Conservation (phyloP, 2,329 filamentous ascomycete species). For the Fonsecaea multimorphosa region DNA sequence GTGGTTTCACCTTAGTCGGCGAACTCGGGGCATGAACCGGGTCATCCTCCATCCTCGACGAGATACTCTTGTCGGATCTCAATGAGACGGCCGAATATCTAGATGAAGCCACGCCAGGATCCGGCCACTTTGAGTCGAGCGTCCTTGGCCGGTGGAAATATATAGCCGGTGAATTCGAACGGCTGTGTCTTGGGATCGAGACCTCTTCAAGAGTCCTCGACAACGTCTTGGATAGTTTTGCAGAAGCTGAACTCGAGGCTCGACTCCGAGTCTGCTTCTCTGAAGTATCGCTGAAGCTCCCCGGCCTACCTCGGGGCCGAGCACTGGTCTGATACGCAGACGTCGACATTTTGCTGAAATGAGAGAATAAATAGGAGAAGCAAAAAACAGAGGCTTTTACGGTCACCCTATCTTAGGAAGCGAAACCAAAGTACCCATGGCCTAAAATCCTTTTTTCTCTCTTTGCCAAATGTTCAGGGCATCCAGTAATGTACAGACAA, state of each 20-base stretch:
- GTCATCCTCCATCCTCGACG: conserved; percentile 13
- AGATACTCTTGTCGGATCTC: conserved; percentile 13
- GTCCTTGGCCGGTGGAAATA: conserved; percentile 28
- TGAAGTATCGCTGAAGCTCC: conserved; percentile 26
- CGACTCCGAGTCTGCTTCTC: conserved; percentile 32
- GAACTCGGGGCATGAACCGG: conserved; percentile 6
- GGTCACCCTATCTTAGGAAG: not conserved
- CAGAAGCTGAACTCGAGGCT: conserved; percentile 34
- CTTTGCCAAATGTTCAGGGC: conserved; percentile 7
- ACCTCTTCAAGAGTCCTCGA: conserved; percentile 35
- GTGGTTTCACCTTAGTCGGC: conserved; percentile 16
- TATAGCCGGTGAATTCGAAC: conserved; percentile 30
- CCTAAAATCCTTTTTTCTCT: not conserved
- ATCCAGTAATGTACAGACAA: conserved; percentile 4
- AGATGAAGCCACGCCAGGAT: conserved; percentile 13
- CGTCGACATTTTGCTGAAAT: conserved; percentile 28
- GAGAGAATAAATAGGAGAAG: conserved; percentile 5
- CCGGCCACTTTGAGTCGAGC: conserved; percentile 20
- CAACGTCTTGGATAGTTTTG: conserved; percentile 33
- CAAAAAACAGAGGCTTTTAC: not conserved
- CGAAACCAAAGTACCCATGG: not conserved
- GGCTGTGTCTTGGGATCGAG: conserved; percentile 30
- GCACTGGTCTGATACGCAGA: conserved; percentile 34
- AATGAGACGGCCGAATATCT: conserved; percentile 19
- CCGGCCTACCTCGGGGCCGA: conserved; percentile 31